Conservation (phyloP, 2,329 filamentous ascomycete species). For the Fusarium annulatum region DNA sequence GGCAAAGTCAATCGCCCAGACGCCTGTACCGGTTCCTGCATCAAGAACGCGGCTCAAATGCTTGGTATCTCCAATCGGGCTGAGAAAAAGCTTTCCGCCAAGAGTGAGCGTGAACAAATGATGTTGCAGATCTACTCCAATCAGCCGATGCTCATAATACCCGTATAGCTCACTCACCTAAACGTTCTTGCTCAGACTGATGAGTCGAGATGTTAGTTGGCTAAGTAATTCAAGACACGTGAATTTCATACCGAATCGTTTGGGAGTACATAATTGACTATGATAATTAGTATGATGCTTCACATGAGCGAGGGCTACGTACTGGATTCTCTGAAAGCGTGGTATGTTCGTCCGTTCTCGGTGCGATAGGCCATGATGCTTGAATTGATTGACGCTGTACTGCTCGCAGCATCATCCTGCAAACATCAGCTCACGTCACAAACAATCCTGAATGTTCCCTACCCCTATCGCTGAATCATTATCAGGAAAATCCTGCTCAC, state of each 20-base stretch:
- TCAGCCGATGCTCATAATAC: rapidly evolving
- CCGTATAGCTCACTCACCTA: slow-evolving; percentile 32
- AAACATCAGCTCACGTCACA: neutral
- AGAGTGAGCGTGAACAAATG: slow-evolving; percentile 50
- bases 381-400: slow-evolving; percentile 49
- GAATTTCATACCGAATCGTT: slow-evolving; percentile 44
- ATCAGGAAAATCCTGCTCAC: slow-evolving; percentile 21
- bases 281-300: neutral
- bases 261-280: slow-evolving; percentile 46
- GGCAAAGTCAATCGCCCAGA: slow-evolving; percentile 59
- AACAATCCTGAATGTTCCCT: neutral
- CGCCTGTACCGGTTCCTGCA: slow-evolving; percentile 61
- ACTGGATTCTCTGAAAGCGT: slow-evolving; percentile 49
- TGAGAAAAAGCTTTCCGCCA: slow-evolving; percentile 45
- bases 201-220: no score
- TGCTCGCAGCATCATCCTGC: slow-evolving; percentile 44
- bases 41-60: slow-evolving; percentile 53
- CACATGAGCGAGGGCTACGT: neutral
- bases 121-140: slow-evolving; percentile 49
- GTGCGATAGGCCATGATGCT: slow-evolving; percentile 52
- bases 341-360: slow-evolving; percentile 54
- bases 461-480: slow-evolving; percentile 42
- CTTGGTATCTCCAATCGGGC: slow-evolving; percentile 40
- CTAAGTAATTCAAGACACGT: neutral
- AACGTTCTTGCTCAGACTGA: slow-evolving; percentile 48